Percentiles rank a stretch among this genome's conserved stretches.
Evolutionary conservation across 768 basidiomycete genomes (phyloP).

Genomic region (Tubosaeta sp.): DNA sequence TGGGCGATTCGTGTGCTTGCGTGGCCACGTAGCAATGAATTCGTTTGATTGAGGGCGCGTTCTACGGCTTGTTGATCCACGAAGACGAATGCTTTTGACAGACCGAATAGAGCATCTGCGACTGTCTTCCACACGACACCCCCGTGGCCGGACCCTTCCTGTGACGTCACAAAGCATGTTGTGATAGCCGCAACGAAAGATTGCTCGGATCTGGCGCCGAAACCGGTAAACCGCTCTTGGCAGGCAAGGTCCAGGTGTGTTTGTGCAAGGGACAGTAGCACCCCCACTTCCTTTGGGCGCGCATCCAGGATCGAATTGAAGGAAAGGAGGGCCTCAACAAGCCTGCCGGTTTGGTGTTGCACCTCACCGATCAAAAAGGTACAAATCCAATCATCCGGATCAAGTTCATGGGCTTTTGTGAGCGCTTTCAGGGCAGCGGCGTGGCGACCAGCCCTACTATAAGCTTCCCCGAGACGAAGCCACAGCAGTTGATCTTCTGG

Average conservation of each 20-base stretch:
- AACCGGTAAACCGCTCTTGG: constrained; percentile 63
- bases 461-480: constrained; percentile 90
- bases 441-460: constrained; percentile 82
- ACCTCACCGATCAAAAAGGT: constrained; percentile 82
- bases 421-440: constrained; percentile 89
- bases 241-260: constrained; percentile 69
- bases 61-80: constrained; percentile 40
- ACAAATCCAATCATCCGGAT: constrained; percentile 79
- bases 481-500: constrained; percentile 78
- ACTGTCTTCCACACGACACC: constrained; percentile 78
- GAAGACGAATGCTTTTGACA: constrained; percentile 53
- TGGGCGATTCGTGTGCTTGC: constrained; percentile 40
- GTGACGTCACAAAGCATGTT: constrained; percentile 46
- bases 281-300: constrained; percentile 66
- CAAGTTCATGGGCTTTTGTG: constrained; percentile 63
- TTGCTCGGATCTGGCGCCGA: constrained; percentile 64
- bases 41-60: constrained; percentile 31
- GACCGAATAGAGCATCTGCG: constrained; percentile 68
- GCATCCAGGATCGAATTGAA: constrained; percentile 53
- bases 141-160: constrained; percentile 58
- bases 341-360: constrained; percentile 70
- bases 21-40: constrained; percentile 37
- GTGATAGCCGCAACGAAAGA: constrained; percentile 64
- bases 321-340: constrained; percentile 65
- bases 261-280: constrained; percentile 66